phyloP scores from a whole-genome alignment of 192 early-diverging fungal genomes.

The Bifiguratus adelaidae region DNA sequence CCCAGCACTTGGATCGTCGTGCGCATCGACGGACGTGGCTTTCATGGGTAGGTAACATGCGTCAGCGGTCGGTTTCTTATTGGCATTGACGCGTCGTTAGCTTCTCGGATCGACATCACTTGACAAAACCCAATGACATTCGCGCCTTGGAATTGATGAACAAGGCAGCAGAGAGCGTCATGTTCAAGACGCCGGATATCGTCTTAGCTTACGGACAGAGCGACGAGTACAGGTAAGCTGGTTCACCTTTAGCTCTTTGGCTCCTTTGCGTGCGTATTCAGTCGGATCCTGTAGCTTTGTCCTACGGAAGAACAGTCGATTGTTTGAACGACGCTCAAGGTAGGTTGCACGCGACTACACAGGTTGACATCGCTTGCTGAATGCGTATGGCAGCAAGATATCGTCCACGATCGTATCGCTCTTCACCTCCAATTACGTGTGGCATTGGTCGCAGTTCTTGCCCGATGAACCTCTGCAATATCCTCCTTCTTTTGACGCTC shows the following conservation, averaged over 20 bases:
- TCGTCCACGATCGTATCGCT: slow-evolving; percentile 67
- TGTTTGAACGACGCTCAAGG: slow-evolving; percentile 63
- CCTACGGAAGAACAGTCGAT: slow-evolving; percentile 42
- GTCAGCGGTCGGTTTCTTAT: too few relatives aligned
- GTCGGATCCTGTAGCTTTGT: slow-evolving; percentile 51
- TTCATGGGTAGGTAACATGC: slow-evolving; percentile 46
- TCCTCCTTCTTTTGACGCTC: slow-evolving; percentile 86
- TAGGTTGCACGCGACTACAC: slow-evolving; percentile 9
- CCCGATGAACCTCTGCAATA: slow-evolving; percentile 47
- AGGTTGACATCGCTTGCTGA: neutral
- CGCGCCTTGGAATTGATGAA: slow-evolving; percentile 77
- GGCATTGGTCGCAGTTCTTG: slow-evolving; percentile 72
- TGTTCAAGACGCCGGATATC: slow-evolving; percentile 72
- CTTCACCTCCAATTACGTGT: slow-evolving; percentile 82
- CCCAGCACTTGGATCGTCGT: slow-evolving; percentile 86
- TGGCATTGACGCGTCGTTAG: too few relatives aligned
- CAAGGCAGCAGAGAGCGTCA: slow-evolving; percentile 63
- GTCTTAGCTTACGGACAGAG: slow-evolving; percentile 84
- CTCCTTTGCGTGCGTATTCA: neutral
- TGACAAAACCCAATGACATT: slow-evolving; percentile 72
- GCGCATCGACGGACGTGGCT: slow-evolving; percentile 86
- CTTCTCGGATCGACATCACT: slow-evolving; percentile 68
- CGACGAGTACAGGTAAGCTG: slow-evolving; percentile 73
- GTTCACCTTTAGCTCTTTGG: neutral
- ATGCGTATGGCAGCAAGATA: slow-evolving; percentile 51